Base-by-base conservation (phyloP, 148 eudicot species). In the Cornus kousa region DNA sequence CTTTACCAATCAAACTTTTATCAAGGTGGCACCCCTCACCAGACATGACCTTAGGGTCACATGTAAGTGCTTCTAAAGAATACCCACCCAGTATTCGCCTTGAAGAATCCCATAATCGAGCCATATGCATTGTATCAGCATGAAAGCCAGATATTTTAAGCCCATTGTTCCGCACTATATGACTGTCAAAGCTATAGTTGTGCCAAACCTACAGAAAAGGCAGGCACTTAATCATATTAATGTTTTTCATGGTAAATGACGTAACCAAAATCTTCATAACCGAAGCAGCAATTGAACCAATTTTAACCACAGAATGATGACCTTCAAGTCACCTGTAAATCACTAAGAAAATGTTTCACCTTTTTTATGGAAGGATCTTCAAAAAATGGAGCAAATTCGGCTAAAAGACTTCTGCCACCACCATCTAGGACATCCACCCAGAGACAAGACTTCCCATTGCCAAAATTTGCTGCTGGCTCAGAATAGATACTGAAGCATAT, bases 51-150 rank as follows among this genome's bases (percentile, higher is more conserved):
- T 64, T 74, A 57, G 84, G 84, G 87, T 93, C 91, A 81, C 91
- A 75, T 37, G 97, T 86, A 79, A 96, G 91, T 67, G 98, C 98
- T 86, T 96, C 99, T 48, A 96, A 87, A 74, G 99, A 96, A 80
- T 96, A 96, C 19, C 99, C 99, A 77, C 99, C 99, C 60, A 85
- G 86, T 28, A 85, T 85, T 77, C 91, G 81, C 83, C 99, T 87
- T 8, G 95, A 89, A 48, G 99, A 93, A 84, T 96, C 89, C 97
- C 98, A 96, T 74, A 96, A 76, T 32, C 98, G 94, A 69, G 99
- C 99, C 98, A 96, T 94, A 87, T 96, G 99, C 99, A 96, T 96
- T 35, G 99, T 96, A 82, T 96, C 99, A 82, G 98, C 99, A 83
- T 88, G 91, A 85, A 96, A 94, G 48, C 98, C 99, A 77, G 93